phyloP scores from a whole-genome alignment of 768 basidiomycete species.

The Crepidotus variabilis region DNA sequence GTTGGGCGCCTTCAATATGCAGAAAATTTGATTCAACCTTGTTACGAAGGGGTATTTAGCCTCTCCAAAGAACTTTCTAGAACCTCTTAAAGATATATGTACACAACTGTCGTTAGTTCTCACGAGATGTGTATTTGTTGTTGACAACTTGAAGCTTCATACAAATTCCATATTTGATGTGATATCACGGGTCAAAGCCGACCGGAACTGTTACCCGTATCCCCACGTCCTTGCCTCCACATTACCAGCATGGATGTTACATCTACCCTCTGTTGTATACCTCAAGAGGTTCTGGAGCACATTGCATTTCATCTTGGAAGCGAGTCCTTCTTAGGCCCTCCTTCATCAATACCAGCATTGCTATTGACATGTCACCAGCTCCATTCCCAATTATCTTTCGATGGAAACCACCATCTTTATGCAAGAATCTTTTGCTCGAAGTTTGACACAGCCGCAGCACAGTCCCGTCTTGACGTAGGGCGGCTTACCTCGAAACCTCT shows the following conservation, averaged over 20 bases:
- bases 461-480: conserved; percentile 44
- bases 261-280: conserved; percentile 45
- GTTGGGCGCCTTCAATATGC: conserved; percentile 43
- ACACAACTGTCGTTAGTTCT: neutral
- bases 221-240: too few species aligned
- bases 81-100: neutral
- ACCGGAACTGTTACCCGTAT: too few species aligned
- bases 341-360: conserved; percentile 53
- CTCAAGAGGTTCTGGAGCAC: conserved; percentile 76
- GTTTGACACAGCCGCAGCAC: conserved; percentile 56
- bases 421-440: conserved; percentile 63
- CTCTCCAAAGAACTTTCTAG: conserved; percentile 35
- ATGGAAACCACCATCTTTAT: conserved; percentile 65
- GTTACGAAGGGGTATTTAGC: conserved; percentile 53
- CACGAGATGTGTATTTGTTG: neutral
- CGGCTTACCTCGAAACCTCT: conserved; percentile 39
- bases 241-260: neutral
- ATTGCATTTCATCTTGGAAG: conserved; percentile 68
- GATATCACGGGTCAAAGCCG: too few species aligned
- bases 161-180: too few species aligned
- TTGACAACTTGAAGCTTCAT: neutral
- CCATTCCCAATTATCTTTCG: conserved; percentile 45
- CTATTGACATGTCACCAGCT: conserved; percentile 46
- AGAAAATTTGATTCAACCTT: conserved; percentile 29
- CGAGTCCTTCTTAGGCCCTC: conserved; percentile 52